Percentiles rank a stretch among this genome's conserved stretches.
These are phyloP conservation scores for Wickerhamomyces ciferrii DNA, from an alignment of 805 yeast genomes.

Conservation along the genomic window DNA sequence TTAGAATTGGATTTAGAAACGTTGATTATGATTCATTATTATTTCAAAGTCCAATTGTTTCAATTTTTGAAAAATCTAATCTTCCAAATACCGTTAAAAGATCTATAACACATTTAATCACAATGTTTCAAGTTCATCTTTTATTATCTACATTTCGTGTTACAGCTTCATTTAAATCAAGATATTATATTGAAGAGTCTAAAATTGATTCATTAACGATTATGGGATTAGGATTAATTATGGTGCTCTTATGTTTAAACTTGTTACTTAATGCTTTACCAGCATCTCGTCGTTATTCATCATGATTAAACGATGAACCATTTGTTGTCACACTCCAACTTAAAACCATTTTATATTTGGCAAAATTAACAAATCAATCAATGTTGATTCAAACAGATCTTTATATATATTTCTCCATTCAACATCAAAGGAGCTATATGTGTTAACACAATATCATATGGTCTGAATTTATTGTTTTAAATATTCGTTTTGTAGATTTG, in stretches of 20 bases:
- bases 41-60: background rate
- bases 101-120: background rate
- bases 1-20: background rate
- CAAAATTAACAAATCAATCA: no score
- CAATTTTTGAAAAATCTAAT: background rate
- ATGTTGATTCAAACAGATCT: no score
- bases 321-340: no score
- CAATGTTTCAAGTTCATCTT: background rate
- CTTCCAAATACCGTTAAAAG: background rate
- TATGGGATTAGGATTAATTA: background rate
- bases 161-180: background rate
- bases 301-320: background rate
- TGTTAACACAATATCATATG: no score
- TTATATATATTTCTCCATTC: no score
- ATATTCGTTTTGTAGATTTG: no score
- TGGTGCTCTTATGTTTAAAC: conserved; percentile 2
- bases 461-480: no score
- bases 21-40: background rate
- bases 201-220: background rate
- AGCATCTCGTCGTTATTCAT: background rate
- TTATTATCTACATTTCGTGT: background rate
- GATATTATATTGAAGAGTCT: background rate
- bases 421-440: no score
- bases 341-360: no score
- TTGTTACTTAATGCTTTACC: conserved; percentile 1